Evolutionary conservation across 1,284 basidiomycete genomes (phyloP).

Genomic region (Malassezia yamatoensis): DNA sequence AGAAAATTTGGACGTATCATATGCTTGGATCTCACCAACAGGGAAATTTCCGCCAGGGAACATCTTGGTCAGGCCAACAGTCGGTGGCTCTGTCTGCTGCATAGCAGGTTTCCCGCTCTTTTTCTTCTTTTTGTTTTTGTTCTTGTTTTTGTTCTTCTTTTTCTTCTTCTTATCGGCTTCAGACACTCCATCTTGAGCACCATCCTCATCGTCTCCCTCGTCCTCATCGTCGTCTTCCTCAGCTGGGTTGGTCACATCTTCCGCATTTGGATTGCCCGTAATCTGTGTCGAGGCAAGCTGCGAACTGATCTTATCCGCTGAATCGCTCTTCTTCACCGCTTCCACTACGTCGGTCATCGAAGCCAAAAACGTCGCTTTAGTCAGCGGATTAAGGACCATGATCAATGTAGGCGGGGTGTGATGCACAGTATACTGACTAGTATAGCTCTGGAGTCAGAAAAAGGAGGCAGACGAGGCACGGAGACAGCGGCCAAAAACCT

Average conservation of each 20-base stretch:
- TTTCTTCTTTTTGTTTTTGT: conserved; percentile 34
- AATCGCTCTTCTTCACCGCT: neutral
- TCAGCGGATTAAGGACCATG: conserved; percentile 13
- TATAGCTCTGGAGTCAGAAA: conserved; percentile 43
- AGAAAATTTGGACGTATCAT: conserved; percentile 54
- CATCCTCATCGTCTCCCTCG: conserved; percentile 33
- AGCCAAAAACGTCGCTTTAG: conserved; percentile 2
- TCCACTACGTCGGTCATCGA: conserved; percentile 4
- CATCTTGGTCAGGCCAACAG: conserved; percentile 76
- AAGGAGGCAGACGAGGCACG: conserved; percentile 42
- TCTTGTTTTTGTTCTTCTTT: conserved; percentile 63
- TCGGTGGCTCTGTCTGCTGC: conserved; percentile 80
- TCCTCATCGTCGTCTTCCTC: conserved; percentile 18
- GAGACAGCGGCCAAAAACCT: conserved; percentile 60
- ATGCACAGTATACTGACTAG: neutral
- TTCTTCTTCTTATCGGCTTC: conserved; percentile 61
- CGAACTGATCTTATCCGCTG: neutral
- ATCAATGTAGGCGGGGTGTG: conserved; percentile 17
- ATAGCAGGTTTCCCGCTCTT: conserved; percentile 24
- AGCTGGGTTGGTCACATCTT: neutral
- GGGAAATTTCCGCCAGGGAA: conserved; percentile 79
- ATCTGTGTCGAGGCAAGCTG: conserved; percentile 8
- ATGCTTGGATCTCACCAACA: conserved; percentile 81
- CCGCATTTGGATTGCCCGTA: neutral
- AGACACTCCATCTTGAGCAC: conserved; percentile 19